Base-by-base conservation (phyloP, 371 early-diverging fungal genomes). In the Saksenaea vasiformis region DNA sequence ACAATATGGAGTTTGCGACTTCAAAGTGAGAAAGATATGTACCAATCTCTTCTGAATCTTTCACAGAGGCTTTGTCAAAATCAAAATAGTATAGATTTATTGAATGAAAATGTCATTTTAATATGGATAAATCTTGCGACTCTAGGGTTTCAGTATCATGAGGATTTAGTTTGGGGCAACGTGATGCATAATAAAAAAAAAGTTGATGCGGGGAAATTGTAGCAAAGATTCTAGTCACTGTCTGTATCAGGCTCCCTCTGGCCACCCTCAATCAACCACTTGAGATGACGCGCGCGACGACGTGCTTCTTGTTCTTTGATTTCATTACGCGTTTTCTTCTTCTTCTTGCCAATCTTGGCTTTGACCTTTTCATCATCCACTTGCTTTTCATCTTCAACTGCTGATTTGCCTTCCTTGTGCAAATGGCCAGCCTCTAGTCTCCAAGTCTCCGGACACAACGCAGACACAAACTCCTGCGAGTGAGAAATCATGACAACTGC, bases 401-500 rank as follows among this genome's bases (percentile, higher is more conserved):
- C 83, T 4, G 80, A 77, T 68, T 87, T 81, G 61, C 86, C 86
- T 60, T 75, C 70, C 62, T 78, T 80, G 17, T 68, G 74, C 57
- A 85, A 66, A 22, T 70, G 61, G 38, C 92, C 91, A 22, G 70
- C 86, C 39, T 90, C 87, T 58, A 93, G 82, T 26, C 84, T 74
- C 91, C 92, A 95, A 35, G 87, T 76, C 78, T 93, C 94, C 60
- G 90, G 87, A 77, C 93, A 94, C 17, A 91, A 81, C 1, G 88
- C 89, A n/a, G 78, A 69, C 54, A 92, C 85, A 73, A 95, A 95
- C 75, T 91, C 91, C 28, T 77, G 73, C 70, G 91, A 89, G 85
- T 95, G 95, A 66, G 92, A 90, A 71, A 95, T 91, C 89, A 93
- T 91, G 10, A 95, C 89, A 24, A 95, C 93, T 43, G 87, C 91